phyloP scores from a whole-genome alignment of 148 eudicot species.

The Fagopyrum tataricum region DNA sequence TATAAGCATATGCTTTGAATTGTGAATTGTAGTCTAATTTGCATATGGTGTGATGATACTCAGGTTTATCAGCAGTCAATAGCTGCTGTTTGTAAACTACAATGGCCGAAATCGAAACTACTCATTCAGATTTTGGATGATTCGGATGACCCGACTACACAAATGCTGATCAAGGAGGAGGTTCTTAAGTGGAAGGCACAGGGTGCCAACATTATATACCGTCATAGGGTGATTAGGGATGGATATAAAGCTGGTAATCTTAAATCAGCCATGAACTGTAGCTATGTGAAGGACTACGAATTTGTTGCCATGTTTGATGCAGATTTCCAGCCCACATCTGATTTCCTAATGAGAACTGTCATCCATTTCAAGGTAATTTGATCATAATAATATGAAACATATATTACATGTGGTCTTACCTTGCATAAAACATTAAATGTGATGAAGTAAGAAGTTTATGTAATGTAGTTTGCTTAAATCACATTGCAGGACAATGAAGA shows the following conservation, averaged over 20 bases:
- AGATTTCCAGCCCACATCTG: slow-evolving; percentile 26
- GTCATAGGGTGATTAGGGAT: slow-evolving; percentile 23
- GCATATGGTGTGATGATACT: slow-evolving; percentile 8
- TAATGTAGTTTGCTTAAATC: background rate
- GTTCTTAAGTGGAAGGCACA: slow-evolving; percentile 22
- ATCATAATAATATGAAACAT: background rate
- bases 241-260: slow-evolving; percentile 32
- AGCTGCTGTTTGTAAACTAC: slow-evolving; percentile 14
- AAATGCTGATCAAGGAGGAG: slow-evolving; percentile 24
- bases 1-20: background rate
- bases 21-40: background rate
- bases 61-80: slow-evolving; percentile 20
- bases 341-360: slow-evolving; percentile 21
- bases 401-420: background rate
- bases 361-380: slow-evolving; percentile 26
- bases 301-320: slow-evolving; percentile 29
- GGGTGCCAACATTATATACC: slow-evolving; percentile 23
- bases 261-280: slow-evolving; percentile 29
- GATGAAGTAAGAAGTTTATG: background rate
- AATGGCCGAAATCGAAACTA: slow-evolving; percentile 13
- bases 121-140: slow-evolving; percentile 15
- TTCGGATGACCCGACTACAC: slow-evolving; percentile 18
- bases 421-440: background rate
- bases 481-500: slow-evolving; percentile 27
- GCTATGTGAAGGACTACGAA: slow-evolving; percentile 28